phyloP scores from a whole-genome alignment of 2,329 filamentous ascomycete species.

The Diaporthe amygdali region DNA sequence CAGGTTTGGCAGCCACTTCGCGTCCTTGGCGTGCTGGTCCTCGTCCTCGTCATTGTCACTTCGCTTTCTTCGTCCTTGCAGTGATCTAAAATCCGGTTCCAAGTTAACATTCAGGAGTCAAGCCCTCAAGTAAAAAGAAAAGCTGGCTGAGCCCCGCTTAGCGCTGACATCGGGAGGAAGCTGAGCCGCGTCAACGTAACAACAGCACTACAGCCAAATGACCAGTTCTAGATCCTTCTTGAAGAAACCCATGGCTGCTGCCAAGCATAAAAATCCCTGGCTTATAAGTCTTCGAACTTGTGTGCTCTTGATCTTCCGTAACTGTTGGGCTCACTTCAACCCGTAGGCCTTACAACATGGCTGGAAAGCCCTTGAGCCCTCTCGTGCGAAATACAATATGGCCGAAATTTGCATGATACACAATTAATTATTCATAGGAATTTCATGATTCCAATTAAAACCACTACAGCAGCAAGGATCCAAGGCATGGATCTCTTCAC shows the following conservation, averaged over 20 bases:
- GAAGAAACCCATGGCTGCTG: too few relatives aligned
- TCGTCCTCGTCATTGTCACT: background rate
- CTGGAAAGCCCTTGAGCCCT: too few relatives aligned
- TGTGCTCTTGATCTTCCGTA: too few relatives aligned
- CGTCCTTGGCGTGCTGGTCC: background rate
- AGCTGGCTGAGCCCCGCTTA: background rate
- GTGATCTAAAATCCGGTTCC: fast-evolving
- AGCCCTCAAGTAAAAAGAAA: background rate
- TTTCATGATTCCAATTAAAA: background rate
- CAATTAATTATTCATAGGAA: background rate
- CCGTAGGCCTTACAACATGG: too few relatives aligned
- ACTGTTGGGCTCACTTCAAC: too few relatives aligned
- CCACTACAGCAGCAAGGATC: background rate
- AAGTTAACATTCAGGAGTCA: background rate
- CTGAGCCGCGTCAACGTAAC: background rate
- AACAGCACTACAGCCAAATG: background rate
- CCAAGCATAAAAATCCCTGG: too few relatives aligned
- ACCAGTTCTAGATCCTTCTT: background rate
- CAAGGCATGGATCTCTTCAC: background rate
- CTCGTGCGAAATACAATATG: too few relatives aligned
- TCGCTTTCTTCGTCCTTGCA: background rate
- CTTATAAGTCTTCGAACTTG: too few relatives aligned
- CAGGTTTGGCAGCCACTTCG: background rate
- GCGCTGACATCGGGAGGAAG: background rate
- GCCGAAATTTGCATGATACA: too few relatives aligned